These are phyloP conservation scores for Xylaria hypoxylon DNA, from an alignment of 2,329 filamentous ascomycete species.

Conservation along the genomic window DNA sequence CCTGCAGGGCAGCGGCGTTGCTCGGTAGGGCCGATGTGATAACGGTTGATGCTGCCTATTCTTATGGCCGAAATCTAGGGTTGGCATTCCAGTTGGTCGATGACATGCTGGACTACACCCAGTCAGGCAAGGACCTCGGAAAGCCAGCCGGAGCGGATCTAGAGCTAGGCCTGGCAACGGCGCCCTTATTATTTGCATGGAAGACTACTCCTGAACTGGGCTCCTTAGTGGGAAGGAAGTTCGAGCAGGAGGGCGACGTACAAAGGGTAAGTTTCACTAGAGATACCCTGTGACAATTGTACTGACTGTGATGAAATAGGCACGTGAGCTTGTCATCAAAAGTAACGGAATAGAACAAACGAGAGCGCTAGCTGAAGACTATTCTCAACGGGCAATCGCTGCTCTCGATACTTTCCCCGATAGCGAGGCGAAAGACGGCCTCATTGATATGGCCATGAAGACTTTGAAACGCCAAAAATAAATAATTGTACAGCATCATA, in stretches of 20 bases:
- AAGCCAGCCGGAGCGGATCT: constrained; percentile 96
- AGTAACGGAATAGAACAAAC: constrained; percentile 94
- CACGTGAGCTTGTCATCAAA: constrained; percentile 82
- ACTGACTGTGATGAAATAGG: constrained; percentile 64
- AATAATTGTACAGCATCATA: constrained; percentile 37
- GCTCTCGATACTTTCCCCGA: constrained; percentile 88
- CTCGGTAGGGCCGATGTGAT: constrained; percentile 80
- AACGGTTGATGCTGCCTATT: constrained; percentile 90
- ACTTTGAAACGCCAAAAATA: constrained; percentile 90
- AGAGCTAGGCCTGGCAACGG: constrained; percentile 92
- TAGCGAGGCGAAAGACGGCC: constrained; percentile 92
- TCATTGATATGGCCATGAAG: constrained; percentile 94
- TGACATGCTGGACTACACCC: constrained; percentile 97
- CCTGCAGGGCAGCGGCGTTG: constrained; percentile 88
- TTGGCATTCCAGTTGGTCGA: constrained; percentile 97
- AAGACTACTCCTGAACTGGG: constrained; percentile 87
- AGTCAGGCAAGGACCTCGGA: constrained; percentile 84
- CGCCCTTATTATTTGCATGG: constrained; percentile 95
- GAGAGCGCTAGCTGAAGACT: constrained; percentile 87
- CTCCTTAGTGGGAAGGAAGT: constrained; percentile 90
- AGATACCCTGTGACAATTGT: background rate
- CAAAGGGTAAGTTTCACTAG: constrained; percentile 70
- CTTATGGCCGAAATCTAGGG: constrained; percentile 92
- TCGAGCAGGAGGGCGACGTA: constrained; percentile 85
- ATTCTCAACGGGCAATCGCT: constrained; percentile 85